These are phyloP conservation scores for Stentor coeruleus DNA, from an alignment of 73 alveolate genomes.

Conservation along the genomic window DNA sequence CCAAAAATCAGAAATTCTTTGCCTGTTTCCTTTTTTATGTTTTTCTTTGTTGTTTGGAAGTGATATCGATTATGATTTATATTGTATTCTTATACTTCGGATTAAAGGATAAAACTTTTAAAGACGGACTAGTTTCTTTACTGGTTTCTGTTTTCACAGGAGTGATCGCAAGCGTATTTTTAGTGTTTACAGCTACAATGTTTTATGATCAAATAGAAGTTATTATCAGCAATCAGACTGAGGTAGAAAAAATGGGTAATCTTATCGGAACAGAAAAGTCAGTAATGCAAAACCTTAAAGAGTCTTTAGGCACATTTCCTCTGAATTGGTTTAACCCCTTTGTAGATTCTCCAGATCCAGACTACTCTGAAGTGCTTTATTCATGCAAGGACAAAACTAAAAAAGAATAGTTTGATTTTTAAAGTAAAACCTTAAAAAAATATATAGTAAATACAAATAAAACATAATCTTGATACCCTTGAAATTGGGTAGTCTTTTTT, in stretches of 20 bases:
- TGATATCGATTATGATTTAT: background rate
- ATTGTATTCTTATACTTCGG: background rate
- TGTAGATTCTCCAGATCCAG: background rate
- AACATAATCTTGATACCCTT: too few species aligned
- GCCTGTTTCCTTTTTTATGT: constrained; percentile 23
- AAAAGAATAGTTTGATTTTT: too few species aligned
- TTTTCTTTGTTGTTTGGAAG: background rate
- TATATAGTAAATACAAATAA: too few species aligned
- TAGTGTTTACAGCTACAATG: background rate
- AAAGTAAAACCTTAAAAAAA: too few species aligned
- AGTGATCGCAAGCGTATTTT: background rate
- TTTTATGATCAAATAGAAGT: constrained; percentile 1
- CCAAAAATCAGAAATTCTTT: constrained; percentile 53
- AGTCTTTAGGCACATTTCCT: background rate
- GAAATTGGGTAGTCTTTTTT: too few species aligned
- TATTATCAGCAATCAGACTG: background rate
- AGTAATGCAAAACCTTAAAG: background rate
- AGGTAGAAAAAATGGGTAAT: background rate
- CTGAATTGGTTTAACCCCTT: background rate
- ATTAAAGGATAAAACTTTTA: background rate
- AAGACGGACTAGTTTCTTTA: background rate
- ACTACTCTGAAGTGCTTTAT: background rate
- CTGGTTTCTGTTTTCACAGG: background rate
- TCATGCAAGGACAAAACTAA: too few species aligned
- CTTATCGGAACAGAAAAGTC: background rate